Evolutionary conservation across 257 asterid species (phyloP).

Genomic region (Solanum virginianum): DNA sequence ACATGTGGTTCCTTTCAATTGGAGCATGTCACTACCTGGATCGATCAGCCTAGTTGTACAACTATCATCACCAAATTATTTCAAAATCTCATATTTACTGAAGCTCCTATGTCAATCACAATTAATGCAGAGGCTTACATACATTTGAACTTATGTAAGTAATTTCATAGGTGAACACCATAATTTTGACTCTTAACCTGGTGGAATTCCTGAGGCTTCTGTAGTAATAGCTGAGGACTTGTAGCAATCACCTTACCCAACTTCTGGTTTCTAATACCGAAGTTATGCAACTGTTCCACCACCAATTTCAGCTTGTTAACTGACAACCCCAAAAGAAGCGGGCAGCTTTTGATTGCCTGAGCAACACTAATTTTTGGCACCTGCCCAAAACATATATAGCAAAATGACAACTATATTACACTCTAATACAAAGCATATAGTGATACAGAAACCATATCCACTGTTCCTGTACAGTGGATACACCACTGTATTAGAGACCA

Average conservation of each 20-base stretch:
- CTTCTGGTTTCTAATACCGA: constrained; percentile 40
- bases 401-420: background rate
- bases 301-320: constrained; percentile 49
- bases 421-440: background rate
- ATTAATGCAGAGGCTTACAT: background rate
- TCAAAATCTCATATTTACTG: background rate
- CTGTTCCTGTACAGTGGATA: background rate
- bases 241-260: constrained; percentile 62
- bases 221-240: constrained; percentile 77
- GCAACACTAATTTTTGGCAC: constrained; percentile 50
- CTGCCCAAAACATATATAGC: constrained; percentile 20
- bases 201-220: constrained; percentile 63
- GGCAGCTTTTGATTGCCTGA: constrained; percentile 57
- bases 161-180: background rate
- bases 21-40: background rate
- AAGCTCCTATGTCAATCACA: background rate
- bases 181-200: constrained; percentile 42
- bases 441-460: background rate
- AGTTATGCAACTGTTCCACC: constrained; percentile 38
- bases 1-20: background rate
- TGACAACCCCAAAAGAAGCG: constrained; percentile 72
- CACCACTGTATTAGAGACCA: background rate
- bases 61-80: background rate
- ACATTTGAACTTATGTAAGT: background rate
- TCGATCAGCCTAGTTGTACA: background rate